Conservation (phyloP, 106 monocot genomes). For the Dendrobium nobile region DNA sequence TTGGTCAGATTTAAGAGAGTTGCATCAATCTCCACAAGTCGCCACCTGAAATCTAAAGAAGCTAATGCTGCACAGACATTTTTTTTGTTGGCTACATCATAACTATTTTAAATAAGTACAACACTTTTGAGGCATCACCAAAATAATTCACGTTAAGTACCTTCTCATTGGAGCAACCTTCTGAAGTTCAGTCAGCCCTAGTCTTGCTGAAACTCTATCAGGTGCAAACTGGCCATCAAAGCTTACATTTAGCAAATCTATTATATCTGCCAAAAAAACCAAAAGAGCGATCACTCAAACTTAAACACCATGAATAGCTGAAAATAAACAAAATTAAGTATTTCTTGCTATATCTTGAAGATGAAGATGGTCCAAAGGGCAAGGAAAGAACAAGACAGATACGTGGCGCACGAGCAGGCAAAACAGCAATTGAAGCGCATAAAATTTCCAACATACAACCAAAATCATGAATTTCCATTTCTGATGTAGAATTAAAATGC, state of each 20-base stretch:
- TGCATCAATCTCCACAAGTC: slow-evolving; percentile 90
- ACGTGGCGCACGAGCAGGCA: neutral
- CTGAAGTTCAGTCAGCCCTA: slow-evolving; percentile 74
- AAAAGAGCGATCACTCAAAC: neutral
- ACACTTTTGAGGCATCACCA: neutral
- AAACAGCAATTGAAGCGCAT: slow-evolving; percentile 1
- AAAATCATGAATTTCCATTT: neutral
- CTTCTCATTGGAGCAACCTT: slow-evolving; percentile 73
- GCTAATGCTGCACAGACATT: slow-evolving; percentile 6
- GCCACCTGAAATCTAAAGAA: slow-evolving; percentile 63
- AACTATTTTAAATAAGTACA: neutral
- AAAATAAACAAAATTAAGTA: slow-evolving; percentile 2
- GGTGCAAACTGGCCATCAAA: slow-evolving; percentile 92
- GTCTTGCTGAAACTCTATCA: slow-evolving; percentile 80
- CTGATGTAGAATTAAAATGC: no score
- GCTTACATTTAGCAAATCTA: slow-evolving; percentile 95
- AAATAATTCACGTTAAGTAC: slow-evolving; percentile 23
- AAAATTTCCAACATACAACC: neutral
- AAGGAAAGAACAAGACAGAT: neutral
- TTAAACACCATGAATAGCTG: neutral
- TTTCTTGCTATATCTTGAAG: neutral
- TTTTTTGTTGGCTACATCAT: neutral
- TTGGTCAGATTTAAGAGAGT: slow-evolving; percentile 47
- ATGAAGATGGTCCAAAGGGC: neutral
- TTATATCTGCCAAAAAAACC: slow-evolving; percentile 40